Percentiles rank a stretch among this genome's conserved stretches.
These are phyloP conservation scores for Anacardium occidentale DNA, from an alignment of 345 rosid species.

Conservation along the genomic window DNA sequence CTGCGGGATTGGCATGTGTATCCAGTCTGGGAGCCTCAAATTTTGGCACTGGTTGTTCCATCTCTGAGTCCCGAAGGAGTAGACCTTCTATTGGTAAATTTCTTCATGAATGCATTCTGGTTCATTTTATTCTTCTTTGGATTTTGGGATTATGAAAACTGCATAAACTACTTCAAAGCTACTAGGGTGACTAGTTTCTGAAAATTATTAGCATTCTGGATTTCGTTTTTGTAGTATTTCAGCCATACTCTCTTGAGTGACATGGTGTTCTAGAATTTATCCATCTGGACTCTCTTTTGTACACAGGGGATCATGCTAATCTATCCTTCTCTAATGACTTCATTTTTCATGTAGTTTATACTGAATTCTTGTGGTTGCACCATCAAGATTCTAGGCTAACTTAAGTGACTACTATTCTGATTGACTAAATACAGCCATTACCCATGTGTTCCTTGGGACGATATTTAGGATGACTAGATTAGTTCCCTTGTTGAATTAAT, in stretches of 20 bases:
- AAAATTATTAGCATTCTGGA: no score
- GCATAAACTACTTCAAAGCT: not conserved
- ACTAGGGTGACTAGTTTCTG: no score
- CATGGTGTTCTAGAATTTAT: not conserved
- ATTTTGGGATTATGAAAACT: not conserved
- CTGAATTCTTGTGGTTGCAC: not conserved
- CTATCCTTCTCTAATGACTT: no score
- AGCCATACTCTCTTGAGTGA: not conserved
- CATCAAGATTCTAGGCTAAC: not conserved
- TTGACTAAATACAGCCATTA: not conserved
- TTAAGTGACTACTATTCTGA: not conserved
- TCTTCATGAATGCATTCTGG: not conserved
- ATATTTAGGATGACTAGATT: not conserved
- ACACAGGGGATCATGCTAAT: not conserved
- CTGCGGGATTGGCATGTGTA: slow-evolving; percentile 92
- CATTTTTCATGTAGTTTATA: not conserved
- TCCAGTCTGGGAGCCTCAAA: slow-evolving; percentile 82
- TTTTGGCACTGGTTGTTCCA: slow-evolving; percentile 67
- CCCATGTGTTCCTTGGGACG: not conserved
- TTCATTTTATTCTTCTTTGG: not conserved
- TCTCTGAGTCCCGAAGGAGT: slow-evolving; percentile 74
- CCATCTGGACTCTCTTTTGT: not conserved
- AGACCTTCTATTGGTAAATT: slow-evolving; percentile 72
- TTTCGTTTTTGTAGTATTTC: not conserved
- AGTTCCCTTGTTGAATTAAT: not conserved